Base-by-base conservation (phyloP, 2,329 filamentous ascomycete genomes). In the Aspergillus fumigatiaffinis region DNA sequence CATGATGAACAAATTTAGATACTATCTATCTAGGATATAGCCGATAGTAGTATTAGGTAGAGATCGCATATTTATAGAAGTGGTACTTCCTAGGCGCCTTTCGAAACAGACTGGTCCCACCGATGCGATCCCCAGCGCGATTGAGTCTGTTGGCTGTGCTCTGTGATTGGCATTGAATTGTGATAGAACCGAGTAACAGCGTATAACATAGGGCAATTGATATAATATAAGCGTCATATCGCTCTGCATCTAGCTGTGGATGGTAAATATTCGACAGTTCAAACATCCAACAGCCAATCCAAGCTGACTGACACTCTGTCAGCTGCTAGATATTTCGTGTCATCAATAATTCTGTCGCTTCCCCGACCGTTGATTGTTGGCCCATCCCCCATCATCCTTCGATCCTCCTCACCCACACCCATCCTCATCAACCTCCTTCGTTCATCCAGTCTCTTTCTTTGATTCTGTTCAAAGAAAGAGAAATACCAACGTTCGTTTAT, bases 71-170 rank as follows among this genome's bases (percentile, higher is more conserved):
- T 44, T 20, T 44, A 44, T 44, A 44, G 41, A 47, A 23, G 20
- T 25, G 44, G 23, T 23, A 47, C 44, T 7, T 8, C 21, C 54
- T 53, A 53, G 53, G 60, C 60, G 62, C 62, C 58, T 59, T 64
- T 63, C 60, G 62, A 63, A 63, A 63, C 60, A 53, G 35, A 38
- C 51, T 47, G 61, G 61, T 54, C 57, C 61, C 61, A 63, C 60
- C 57, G 52, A 26, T 25, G 32, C 26, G 8, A 23, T 44, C 21
- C 41, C 21, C 41, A 23, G 21, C 21, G n/a, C 41, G 41, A 44
- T 44, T 21, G 41, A 20, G 6, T 17, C 14, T 20, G 38, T 42
- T 32, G 38, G 17, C 38, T 20, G 20, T 44, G 41, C 7, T 4
- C 10, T 9, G 21, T 47, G 44, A 47, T 47, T 47, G 21, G 21